Base-by-base conservation (phyloP, 2,329 filamentous ascomycete genomes). In the Cordyceps cicadae region DNA sequence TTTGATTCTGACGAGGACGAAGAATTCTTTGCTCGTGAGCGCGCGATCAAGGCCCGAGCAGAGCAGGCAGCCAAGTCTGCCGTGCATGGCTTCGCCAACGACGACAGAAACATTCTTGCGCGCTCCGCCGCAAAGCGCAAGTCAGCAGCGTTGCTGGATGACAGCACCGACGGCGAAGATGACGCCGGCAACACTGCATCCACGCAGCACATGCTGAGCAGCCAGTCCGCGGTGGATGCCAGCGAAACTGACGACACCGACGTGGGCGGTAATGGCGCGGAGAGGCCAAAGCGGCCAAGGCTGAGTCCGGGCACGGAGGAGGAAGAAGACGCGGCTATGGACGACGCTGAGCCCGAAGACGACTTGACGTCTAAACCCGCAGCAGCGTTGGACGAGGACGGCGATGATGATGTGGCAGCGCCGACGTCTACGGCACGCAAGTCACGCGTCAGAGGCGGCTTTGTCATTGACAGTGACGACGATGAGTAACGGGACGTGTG, bases 11-110 rank as follows among this genome's bases (percentile, higher is more conserved):
- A 92, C 52, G 83, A 84, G 61, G 79, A 80, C 54, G 73, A 77
- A 24, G 85, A 83, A 21, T 97, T 97, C 74, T 97, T 93, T 73
- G 85, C 81, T 2, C 80, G 83, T 17, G 92, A 97, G 74, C 70
- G 70, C 3, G 73, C 72, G 17, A 79, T 87, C 62, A 79, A 89
- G 54, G 79, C 84, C 64, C 81, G 81, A 53, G 75, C 77, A 21
- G 75, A 74, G 58, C 70, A 71, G 15, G 73, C 71, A 1, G 75
- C 71, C 1, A 68, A 64, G 24, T 67, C 66, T 5, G 67, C 66
- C 2, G 60, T 58, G 7, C 34, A 62, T 12, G 61, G 51, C 24
- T 61, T 57, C 32, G 65, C 15, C 45, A 60, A 62, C 54, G 53
- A 64, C 41, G 55, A 62, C 11, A 43, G 19, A 34, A 54, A 51